Evolutionary conservation across 2,329 filamentous ascomycete genomes (phyloP).

Genomic region (Chalaropsis ovoidea): DNA sequence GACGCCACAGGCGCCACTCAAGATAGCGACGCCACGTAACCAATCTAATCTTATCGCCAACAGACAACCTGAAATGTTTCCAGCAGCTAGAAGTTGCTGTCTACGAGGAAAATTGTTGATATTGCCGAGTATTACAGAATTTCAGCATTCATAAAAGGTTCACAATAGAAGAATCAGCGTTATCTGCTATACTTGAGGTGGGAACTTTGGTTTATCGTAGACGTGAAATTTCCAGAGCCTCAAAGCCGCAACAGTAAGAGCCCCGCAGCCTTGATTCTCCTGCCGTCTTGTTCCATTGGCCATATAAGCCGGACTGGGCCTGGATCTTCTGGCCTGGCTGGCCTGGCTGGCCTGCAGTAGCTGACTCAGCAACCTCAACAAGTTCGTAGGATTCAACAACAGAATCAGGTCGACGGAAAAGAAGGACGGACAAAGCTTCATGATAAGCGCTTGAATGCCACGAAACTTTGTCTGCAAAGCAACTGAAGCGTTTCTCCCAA

Average conservation of each 20-base stretch:
- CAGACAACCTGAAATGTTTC: no score
- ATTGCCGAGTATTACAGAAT: background rate
- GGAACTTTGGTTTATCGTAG: background rate
- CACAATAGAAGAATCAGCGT: background rate
- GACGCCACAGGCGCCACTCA: slow-evolving; percentile 11
- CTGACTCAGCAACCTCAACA: slow-evolving; percentile 25
- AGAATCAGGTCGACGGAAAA: background rate
- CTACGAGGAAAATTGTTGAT: no score
- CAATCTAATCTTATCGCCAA: background rate
- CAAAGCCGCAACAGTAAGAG: background rate
- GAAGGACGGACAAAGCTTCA: slow-evolving; percentile 6
- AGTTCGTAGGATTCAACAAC: slow-evolving; percentile 20
- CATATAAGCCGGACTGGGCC: background rate
- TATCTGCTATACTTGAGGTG: background rate
- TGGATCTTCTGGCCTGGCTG: background rate
- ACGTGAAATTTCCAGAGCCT: background rate
- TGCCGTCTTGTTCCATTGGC: background rate
- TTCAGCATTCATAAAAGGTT: background rate
- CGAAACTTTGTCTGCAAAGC: background rate
- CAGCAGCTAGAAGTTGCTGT: no score
- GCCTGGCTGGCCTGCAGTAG: slow-evolving; percentile 12
- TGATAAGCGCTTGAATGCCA: background rate
- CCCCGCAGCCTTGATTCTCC: background rate
- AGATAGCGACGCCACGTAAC: background rate
- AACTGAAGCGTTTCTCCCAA: background rate